These are phyloP conservation scores for Ampelomyces quisqualis DNA, from an alignment of 2,329 filamentous ascomycete species.

Conservation along the genomic window DNA sequence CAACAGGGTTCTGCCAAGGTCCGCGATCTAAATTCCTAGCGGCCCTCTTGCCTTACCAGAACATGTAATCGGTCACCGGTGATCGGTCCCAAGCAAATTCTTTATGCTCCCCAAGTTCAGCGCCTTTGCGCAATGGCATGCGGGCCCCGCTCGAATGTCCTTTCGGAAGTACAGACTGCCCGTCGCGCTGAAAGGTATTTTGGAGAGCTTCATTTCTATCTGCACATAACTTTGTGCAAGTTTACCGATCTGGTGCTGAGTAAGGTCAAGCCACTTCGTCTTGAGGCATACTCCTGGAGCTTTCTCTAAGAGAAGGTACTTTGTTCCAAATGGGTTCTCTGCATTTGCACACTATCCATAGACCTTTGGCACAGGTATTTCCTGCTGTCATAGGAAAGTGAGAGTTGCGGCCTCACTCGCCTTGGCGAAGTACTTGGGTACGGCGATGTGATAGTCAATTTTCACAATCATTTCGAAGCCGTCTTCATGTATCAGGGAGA, in stretches of 20 bases:
- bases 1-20: constrained; percentile 23
- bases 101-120: constrained; percentile 6
- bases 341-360: constrained; percentile 29
- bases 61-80: constrained; percentile 17
- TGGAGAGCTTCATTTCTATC: constrained; percentile 23
- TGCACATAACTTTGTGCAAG: constrained; percentile 25
- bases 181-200: constrained; percentile 25
- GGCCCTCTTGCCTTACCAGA: constrained; percentile 30
- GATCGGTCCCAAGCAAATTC: constrained; percentile 30
- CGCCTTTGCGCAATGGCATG: too few species aligned
- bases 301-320: constrained; percentile 43
- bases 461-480: constrained; percentile 19
- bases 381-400: constrained; percentile 25
- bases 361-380: constrained; percentile 40
- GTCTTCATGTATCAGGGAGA: constrained; percentile 13
- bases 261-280: constrained; percentile 26
- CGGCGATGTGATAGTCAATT: constrained; percentile 15
- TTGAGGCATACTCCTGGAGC: constrained; percentile 30
- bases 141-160: constrained; percentile 19
- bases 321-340: constrained; percentile 38
- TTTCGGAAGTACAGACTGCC: constrained; percentile 32
- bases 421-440: constrained; percentile 19
- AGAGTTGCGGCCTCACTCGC: constrained; percentile 43
- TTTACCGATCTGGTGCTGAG: constrained; percentile 12
- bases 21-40: constrained; percentile 25